Percentiles rank a stretch among this genome's conserved stretches.
These are phyloP conservation scores for Rhodotorula sp. DNA, from an alignment of 1,284 basidiomycete species.

Conservation along the genomic window DNA sequence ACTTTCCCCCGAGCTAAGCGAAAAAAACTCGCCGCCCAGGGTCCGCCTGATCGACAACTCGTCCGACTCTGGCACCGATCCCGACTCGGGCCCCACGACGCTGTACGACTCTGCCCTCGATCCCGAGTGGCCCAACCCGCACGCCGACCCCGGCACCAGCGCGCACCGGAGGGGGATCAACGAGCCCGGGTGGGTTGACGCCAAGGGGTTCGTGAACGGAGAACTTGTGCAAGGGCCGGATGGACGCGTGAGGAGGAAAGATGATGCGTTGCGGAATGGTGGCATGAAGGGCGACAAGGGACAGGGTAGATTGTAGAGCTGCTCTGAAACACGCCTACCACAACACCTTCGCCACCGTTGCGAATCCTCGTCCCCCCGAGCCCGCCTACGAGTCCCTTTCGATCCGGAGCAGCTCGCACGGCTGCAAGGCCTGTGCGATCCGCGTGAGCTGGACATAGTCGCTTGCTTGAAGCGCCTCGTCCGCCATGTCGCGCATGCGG, in stretches of 20 bases:
- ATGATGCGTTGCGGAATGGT: too few relatives aligned
- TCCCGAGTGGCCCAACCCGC: slow-evolving; percentile 29
- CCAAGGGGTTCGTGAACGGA: slow-evolving; percentile 37
- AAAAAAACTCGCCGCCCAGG: slow-evolving; percentile 1
- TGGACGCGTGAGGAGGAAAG: slow-evolving; percentile 13
- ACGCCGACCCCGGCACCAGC: background rate
- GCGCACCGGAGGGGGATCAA: background rate
- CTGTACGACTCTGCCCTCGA: slow-evolving; percentile 42
- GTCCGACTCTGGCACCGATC: background rate
- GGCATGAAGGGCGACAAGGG: background rate
- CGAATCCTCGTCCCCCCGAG: background rate
- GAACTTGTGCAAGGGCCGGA: slow-evolving; percentile 25
- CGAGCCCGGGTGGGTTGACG: slow-evolving; percentile 28
- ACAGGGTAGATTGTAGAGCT: background rate
- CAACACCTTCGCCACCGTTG: too few relatives aligned
- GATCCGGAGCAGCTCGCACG: background rate
- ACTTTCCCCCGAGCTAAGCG: too few relatives aligned
- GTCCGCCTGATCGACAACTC: slow-evolving; percentile 43
- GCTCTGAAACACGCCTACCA: too few relatives aligned
- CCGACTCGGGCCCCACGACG: slow-evolving; percentile 10
- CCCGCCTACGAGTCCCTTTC: background rate
- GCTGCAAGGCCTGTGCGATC: background rate
- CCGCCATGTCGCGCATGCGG: background rate
- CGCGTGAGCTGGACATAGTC: background rate
- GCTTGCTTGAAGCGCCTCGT: too few relatives aligned